Evolutionary conservation across 768 basidiomycete genomes (phyloP).

Genomic region (Amanita fuliginea): DNA sequence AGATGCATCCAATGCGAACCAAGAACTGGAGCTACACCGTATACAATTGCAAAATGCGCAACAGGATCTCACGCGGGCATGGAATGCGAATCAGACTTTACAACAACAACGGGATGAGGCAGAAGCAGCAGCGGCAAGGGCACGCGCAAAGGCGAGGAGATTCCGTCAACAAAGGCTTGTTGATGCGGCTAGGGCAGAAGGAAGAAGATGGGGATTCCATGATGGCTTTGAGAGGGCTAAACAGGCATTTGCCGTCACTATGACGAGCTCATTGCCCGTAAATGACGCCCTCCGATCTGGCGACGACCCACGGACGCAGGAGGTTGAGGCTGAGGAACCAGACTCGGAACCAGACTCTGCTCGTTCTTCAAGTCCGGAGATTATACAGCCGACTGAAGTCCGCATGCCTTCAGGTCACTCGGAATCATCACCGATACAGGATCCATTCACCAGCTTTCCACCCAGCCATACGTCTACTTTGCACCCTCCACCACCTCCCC

Average conservation of each 20-base stretch:
- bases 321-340: not conserved
- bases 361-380: slow-evolving; percentile 3
- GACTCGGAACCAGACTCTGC: not conserved
- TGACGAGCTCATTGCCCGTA: not conserved
- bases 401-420: slow-evolving; percentile 4
- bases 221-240: slow-evolving; percentile 33
- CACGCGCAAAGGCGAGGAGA: slow-evolving; percentile 38
- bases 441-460: not conserved
- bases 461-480: not conserved
- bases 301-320: not conserved
- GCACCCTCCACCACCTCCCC: not conserved
- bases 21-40: slow-evolving; percentile 27
- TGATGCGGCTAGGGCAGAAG: slow-evolving; percentile 46
- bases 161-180: slow-evolving; percentile 40
- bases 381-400: slow-evolving; percentile 5
- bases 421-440: not conserved
- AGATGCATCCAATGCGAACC: slow-evolving; percentile 22
- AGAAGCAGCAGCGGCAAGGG: slow-evolving; percentile 39
- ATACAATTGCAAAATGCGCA: slow-evolving; percentile 29
- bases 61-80: slow-evolving; percentile 41
- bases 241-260: slow-evolving; percentile 14
- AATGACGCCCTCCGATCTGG: not conserved
- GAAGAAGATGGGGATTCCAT: slow-evolving; percentile 38
- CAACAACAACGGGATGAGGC: slow-evolving; percentile 49
- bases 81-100: slow-evolving; percentile 33